phyloP scores from a whole-genome alignment of 805 yeast genomes.

The Kuraishia ogatae region DNA sequence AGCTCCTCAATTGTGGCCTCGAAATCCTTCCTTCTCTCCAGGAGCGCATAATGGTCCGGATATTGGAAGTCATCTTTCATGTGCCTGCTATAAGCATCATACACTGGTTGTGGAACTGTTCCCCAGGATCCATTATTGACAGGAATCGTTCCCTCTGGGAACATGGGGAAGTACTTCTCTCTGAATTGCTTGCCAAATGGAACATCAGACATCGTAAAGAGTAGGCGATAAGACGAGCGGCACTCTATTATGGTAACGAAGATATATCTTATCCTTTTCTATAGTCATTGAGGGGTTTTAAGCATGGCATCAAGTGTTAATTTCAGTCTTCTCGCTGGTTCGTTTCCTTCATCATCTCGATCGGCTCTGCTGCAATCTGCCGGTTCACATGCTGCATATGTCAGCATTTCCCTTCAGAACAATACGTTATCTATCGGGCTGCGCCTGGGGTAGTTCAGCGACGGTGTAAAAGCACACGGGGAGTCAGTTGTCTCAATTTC shows the following conservation, averaged over 20 bases:
- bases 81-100: slow-evolving; percentile 25
- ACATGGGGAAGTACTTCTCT: slow-evolving; percentile 33
- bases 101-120: slow-evolving; percentile 38
- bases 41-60: slow-evolving; percentile 39
- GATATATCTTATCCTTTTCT: too few species aligned
- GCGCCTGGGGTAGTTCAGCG: background rate
- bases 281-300: too few species aligned
- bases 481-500: too few species aligned
- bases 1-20: slow-evolving; percentile 26
- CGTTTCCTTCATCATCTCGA: background rate
- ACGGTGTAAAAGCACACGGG: background rate
- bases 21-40: slow-evolving; percentile 20
- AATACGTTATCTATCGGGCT: background rate
- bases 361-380: too few species aligned
- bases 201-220: background rate
- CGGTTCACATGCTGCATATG: background rate
- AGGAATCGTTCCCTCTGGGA: slow-evolving; percentile 30
- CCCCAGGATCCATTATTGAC: slow-evolving; percentile 67
- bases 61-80: slow-evolving; percentile 21
- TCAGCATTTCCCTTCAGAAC: background rate
- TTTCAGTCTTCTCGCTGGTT: too few species aligned
- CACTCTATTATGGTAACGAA: too few species aligned
- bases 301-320: too few species aligned
- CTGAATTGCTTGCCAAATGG: slow-evolving; percentile 44
- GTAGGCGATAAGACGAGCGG: background rate